Evolutionary conservation across 2,329 filamentous ascomycete species (phyloP), one percentile per base, ranked within the genome.

Genomic region (Penicillium sp.): DNA sequence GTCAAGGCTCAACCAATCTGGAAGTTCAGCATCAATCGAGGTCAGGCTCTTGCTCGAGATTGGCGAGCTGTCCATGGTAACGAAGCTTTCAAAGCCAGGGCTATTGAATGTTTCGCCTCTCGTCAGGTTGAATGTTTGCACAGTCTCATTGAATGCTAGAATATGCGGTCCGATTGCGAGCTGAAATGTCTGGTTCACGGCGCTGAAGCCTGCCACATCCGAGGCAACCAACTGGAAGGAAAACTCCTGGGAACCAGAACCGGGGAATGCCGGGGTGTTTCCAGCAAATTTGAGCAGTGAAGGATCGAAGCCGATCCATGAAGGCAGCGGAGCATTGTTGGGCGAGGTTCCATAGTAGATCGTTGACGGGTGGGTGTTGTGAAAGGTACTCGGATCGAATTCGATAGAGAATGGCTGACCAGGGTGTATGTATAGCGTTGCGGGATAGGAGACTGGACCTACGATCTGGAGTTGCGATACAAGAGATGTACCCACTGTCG

Each of bases 291-390:
- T 83, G 42, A 96, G 79, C 0, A 77, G 82, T 1, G 73, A 73
- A 0, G 84, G 73, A 68, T 95, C 85, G 71, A 97, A 97, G n/a
- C 80, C 80, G 49, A 96, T 81, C 93, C 93, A 97, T 0, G 92
- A 89, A 22, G 93, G 93, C 38, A 97, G 80, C 38, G 93, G 92
- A n/a, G 90, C 91, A 71, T 91, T 91, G 71, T 94, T 86, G 5
- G 82, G 83, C 4, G 91, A 90, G 3, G 90, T 88, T 9, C 91
- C 91, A 73, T 95, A 94, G 75, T 93, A 96, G 61, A 80, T 79
- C 26, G 87, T 86, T 55, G 88, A 82, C 17, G 78, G 76, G 3
- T 82, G 79, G 0, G 79, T 77, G 45, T 84, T 78, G n/a, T 80
- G 80, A 74, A 96, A 96, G 0, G 89, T 91, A 19, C 86, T 78